Evolutionary conservation across 108 stramenopile species (phyloP).

Genomic region (Skeletonema potamos): DNA sequence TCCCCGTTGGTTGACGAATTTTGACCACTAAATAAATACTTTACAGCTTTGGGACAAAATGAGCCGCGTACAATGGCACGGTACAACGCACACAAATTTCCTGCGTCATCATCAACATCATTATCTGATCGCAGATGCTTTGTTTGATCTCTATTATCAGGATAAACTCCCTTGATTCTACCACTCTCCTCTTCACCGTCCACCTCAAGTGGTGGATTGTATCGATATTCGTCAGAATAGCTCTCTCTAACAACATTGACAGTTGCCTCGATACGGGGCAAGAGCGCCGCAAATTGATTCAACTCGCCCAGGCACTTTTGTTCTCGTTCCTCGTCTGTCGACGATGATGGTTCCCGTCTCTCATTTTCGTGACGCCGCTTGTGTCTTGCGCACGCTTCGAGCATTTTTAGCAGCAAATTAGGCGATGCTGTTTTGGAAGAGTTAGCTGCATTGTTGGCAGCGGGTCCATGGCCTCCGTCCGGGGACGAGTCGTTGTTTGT

Average conservation of each 20-base stretch:
- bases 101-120: conserved; percentile 47
- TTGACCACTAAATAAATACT: conserved; percentile 12
- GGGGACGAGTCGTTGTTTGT: background rate
- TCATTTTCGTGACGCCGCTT: conserved; percentile 26
- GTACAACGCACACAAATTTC: conserved; percentile 72
- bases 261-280: conserved; percentile 34
- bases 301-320: conserved; percentile 23
- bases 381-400: conserved; percentile 43
- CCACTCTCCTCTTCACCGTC: background rate
- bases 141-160: background rate
- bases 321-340: conserved; percentile 6
- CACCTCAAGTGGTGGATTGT: background rate
- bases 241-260: conserved; percentile 3
- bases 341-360: background rate
- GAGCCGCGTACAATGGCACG: conserved; percentile 52
- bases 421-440: background rate
- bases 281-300: conserved; percentile 15
- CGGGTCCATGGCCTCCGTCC: background rate
- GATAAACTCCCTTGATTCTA: background rate
- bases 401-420: conserved; percentile 30
- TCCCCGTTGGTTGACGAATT: background rate
- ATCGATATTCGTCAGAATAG: conserved; percentile 11
- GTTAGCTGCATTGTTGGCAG: background rate
- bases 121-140: background rate
- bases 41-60: conserved; percentile 70